Conservation (phyloP, 139 green algal genomes). For the Haematococcus lacustris region DNA sequence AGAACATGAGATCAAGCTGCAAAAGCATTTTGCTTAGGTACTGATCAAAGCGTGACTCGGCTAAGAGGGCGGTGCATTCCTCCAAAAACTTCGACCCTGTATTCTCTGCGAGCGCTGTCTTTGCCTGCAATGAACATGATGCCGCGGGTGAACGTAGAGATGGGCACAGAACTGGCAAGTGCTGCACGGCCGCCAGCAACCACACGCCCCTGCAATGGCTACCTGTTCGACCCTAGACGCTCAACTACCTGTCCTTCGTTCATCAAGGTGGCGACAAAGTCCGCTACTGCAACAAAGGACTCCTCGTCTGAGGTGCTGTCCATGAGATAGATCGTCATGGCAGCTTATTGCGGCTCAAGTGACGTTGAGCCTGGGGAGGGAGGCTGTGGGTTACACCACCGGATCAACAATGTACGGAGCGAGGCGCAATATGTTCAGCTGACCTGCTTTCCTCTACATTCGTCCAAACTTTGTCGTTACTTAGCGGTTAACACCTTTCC, state of each 20-base stretch:
- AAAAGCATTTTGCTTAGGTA: constrained; percentile 5
- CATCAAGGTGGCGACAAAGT: constrained; percentile 24
- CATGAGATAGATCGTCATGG: constrained; percentile 7
- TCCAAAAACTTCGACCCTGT: constrained; percentile 26
- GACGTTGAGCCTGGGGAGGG: too few relatives aligned
- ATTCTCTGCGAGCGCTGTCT: constrained; percentile 32
- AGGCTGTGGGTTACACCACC: too few relatives aligned
- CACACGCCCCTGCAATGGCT: too few relatives aligned
- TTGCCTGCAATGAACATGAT: constrained; percentile 17
- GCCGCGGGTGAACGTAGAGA: too few relatives aligned
- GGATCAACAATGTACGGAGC: too few relatives aligned
- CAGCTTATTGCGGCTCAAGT: neutral
- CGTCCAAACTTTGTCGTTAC: neutral
- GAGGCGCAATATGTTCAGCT: too few relatives aligned
- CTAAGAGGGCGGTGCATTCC: constrained; percentile 18
- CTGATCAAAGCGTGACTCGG: constrained; percentile 10
- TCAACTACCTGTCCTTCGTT: constrained; percentile 17
- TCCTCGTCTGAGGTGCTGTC: constrained; percentile 21
- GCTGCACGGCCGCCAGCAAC: too few relatives aligned
- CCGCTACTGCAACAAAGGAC: constrained; percentile 22
- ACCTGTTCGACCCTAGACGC: too few relatives aligned
- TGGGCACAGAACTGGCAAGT: too few relatives aligned
- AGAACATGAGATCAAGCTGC: constrained; percentile 15
- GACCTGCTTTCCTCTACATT: too few relatives aligned
- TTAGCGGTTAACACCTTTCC: constrained; percentile 23